phyloP scores from a whole-genome alignment of 331 rosid species.

The Pyracantha coccinea region DNA sequence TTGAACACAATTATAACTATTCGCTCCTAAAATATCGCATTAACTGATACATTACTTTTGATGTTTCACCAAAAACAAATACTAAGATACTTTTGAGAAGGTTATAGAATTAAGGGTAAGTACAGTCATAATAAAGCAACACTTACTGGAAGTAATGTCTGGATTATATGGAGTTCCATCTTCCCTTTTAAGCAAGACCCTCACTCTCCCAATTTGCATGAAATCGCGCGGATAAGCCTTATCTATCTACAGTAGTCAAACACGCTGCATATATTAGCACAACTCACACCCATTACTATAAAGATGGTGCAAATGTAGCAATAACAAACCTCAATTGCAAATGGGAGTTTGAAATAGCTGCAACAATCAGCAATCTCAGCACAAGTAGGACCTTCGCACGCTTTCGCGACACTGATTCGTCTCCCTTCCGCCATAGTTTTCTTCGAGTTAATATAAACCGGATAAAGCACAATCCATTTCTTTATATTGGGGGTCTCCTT shows the following conservation, averaged over 20 bases:
- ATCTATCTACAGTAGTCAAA: slow-evolving; percentile 43
- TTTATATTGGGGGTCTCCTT: slow-evolving; percentile 44
- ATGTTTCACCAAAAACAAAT: neutral
- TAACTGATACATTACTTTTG: neutral
- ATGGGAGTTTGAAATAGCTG: slow-evolving; percentile 56
- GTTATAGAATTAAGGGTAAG: neutral
- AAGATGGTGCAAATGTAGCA: neutral
- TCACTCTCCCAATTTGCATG: slow-evolving; percentile 82
- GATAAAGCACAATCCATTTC: slow-evolving; percentile 73
- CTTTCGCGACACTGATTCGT: slow-evolving; percentile 10
- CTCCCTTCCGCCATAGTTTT: slow-evolving; percentile 85
- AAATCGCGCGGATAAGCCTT: slow-evolving; percentile 93
- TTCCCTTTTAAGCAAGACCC: slow-evolving; percentile 70
- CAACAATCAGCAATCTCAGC: slow-evolving; percentile 87
- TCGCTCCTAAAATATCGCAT: neutral
- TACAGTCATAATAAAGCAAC: neutral
- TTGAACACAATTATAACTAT: neutral
- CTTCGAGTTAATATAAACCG: slow-evolving; percentile 73
- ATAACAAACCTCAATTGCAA: slow-evolving; percentile 64
- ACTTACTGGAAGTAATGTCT: slow-evolving; percentile 62
- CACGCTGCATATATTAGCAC: neutral
- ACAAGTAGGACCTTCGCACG: slow-evolving; percentile 28
- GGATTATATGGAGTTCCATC: slow-evolving; percentile 68
- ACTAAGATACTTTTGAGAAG: neutral
- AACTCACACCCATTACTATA: neutral